Evolutionary conservation across 257 asterid species (phyloP), one percentile per base, ranked within the genome.

Genomic region (Marsdenia floribunda): DNA sequence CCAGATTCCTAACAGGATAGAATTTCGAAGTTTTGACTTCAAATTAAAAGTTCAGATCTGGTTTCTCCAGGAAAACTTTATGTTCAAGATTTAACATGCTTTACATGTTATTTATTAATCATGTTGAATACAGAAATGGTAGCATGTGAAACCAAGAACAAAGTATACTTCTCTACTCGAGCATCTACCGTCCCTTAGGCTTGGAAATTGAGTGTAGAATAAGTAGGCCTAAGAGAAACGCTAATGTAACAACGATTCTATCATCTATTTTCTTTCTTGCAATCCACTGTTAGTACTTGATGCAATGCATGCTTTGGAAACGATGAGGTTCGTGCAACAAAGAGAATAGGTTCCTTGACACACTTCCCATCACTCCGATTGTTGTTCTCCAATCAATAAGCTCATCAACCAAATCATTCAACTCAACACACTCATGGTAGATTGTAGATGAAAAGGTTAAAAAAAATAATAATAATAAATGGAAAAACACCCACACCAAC

Each of bases 71-170:
- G 6, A n/a, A 55, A 24, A 77, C 63, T 50, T 3, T 8, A 44
- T 2, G 15, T 33, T 64, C 35, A 65, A 38, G 73, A 65, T 50
- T 15, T 53, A 73, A 71, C 81, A 26, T 77, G 80, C 73, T 16
- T 24, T 21, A 21, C 79, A 33, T 49, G 71, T 47, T 6, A 44
- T 7, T 44, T 6, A 8, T 44, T 44, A 44, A 73, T 67, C 68
- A 60, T 3, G 42, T 13, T 60, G 7, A 60, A 26, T 29, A 8
- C 10, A 6, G 5, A 12, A 19, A 58, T 60, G 37, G 13, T 22
- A 58, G 15, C 37, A 29, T 29, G 3, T 16, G 63, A 1, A 19
- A 29, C 21, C 9, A 29, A 26, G 21, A 26, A 13, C 8, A 61
- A 7, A 61, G 33, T 10, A 26, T 59, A 11, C 66, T 12, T 61